A percentile compares a stretch with the other conserved stretches of the same genome.
phyloP scores from a whole-genome alignment of 495 filamentous ascomycete species.

The Bacidia gigantensis region DNA sequence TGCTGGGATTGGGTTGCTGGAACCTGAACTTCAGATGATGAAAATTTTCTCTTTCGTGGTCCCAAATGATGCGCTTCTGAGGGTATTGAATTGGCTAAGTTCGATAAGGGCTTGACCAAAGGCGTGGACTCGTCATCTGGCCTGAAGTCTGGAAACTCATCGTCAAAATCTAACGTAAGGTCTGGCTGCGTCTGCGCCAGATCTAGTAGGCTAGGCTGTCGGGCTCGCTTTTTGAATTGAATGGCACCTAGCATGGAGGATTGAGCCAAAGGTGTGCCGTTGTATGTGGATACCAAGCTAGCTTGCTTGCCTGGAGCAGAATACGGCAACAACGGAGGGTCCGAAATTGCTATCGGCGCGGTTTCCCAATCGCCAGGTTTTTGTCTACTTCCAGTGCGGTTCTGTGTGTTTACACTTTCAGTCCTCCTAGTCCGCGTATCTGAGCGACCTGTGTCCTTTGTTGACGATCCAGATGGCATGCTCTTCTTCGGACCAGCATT shows the following conservation, averaged over 20 bases:
- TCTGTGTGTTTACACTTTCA: no score
- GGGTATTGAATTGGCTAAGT: slow-evolving; percentile 1
- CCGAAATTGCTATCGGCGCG: no score
- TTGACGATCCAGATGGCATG: neutral
- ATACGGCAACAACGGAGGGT: no score
- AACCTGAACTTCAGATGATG: slow-evolving; percentile 17
- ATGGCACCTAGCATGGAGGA: slow-evolving; percentile 14
- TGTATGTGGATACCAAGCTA: neutral
- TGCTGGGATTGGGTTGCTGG: slow-evolving; percentile 12
- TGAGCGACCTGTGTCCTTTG: no score
- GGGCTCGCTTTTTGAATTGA: slow-evolving; percentile 50
- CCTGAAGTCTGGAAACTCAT: slow-evolving; percentile 43
- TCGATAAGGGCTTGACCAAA: slow-evolving; percentile 18
- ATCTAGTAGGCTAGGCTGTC: slow-evolving; percentile 55
- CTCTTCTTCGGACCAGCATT: neutral
- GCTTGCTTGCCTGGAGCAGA: neutral
- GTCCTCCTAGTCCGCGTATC: no score
- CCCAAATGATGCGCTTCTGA: slow-evolving; percentile 9
- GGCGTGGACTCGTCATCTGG: slow-evolving; percentile 58
- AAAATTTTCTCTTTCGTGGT: slow-evolving; percentile 18
- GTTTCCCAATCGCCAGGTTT: no score
- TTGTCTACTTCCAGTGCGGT: no score
- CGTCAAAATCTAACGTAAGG: slow-evolving; percentile 33
- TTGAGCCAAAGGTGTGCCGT: slow-evolving; percentile 11
- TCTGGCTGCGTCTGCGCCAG: slow-evolving; percentile 43